Base-by-base conservation (phyloP, 306 rosid species). In the Pyrus bretschneideri region DNA sequence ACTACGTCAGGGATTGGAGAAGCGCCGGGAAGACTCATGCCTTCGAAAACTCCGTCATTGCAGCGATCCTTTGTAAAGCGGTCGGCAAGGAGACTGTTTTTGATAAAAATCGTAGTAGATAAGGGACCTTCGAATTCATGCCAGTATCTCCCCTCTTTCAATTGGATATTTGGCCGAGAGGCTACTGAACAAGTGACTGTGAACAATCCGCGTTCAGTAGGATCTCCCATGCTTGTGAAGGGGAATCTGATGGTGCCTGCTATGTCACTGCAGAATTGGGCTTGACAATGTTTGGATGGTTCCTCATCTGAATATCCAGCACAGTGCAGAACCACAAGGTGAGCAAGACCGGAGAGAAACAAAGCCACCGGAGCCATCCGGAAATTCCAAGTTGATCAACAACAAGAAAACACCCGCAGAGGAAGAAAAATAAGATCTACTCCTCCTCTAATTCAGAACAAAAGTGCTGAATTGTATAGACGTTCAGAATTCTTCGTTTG, bases 261-360 rank as follows among this genome's bases (percentile, higher is more conserved):
- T 2, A 0, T 0, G 0, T 9, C 27, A 58, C 6, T 46, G 9
- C 80, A 4, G 67, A 0, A 19, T 19, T 6, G 0, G 25, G 25
- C 2, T 19, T 64, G 73, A 60, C 88, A 89, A 25, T 9, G 11
- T 77, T 0, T 11, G 38, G 42, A 0, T 11, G 8, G 0, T 27
- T 15, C 35, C 54, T 6, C 46, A 17, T 5, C 42, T 72, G 54
- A 0, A 46, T 14, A 1, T 46, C 5, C 38, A 49, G 78, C 40
- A 35, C 9, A 6, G 9, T 35, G 40, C 9, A 73, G 74, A 11
- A 65, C 63, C 55, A 74, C 42, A 15, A 83, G 12, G 18, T 27
- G 30, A 30, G 72, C 44, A 61, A 85, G 67, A 65, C 73, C 22
- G 49, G 82, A 29, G 30, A 81, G 18, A 70, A 75, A 62, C 22